Base-by-base conservation (phyloP, 164 flowering plant genomes). In the Hamamelis virginiana region DNA sequence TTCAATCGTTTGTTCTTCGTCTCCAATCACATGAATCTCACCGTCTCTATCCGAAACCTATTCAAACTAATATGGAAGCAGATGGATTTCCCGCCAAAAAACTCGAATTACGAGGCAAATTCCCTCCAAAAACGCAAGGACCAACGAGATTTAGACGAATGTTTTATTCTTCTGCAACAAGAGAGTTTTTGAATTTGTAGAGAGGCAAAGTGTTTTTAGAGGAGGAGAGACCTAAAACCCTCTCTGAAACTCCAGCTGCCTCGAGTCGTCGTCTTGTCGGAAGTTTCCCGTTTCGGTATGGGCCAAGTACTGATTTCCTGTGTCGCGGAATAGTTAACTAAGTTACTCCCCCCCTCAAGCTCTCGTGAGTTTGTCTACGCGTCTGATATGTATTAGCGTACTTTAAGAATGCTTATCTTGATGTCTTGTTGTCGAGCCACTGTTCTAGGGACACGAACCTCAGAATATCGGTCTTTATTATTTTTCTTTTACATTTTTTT, bases 211-310 rank as follows among this genome's bases (percentile, higher is more conserved):
- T 25, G 38, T 8, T 21, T 5, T 28, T 52, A 9, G 52, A n/a
- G 66, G 48, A 50, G 57, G 69, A 63, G 51, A 53, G 50, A 61
- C 6, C 41, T 33, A 33, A 33, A 33, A 33, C 10, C 46, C 56
- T 38, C 48, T 58, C 43, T 8, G 10, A 12, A 22, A 15, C 15
- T 14, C 5, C 11, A 23, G n/a, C 38, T 45, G 28, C 15, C 4
- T 13, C 19, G 10, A n/a, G 67, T 59, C 76, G 72, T 75, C 75
- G 71, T 67, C 53, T 77, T 67, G 77, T 75, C 66, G 75, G 78
- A 78, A 78, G 66, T 41, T 78, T 78, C 81, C 59, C 60, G 38
- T 22, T 19, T 33, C 66, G 38, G 64, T 47, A 41, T 33, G 41
- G 60, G 41, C 6, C 4, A 6, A 33, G 41, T 33, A 33, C 2